These are phyloP conservation scores for Linaria vulgaris DNA, from an alignment of 257 asterid species.

Conservation along the genomic window DNA sequence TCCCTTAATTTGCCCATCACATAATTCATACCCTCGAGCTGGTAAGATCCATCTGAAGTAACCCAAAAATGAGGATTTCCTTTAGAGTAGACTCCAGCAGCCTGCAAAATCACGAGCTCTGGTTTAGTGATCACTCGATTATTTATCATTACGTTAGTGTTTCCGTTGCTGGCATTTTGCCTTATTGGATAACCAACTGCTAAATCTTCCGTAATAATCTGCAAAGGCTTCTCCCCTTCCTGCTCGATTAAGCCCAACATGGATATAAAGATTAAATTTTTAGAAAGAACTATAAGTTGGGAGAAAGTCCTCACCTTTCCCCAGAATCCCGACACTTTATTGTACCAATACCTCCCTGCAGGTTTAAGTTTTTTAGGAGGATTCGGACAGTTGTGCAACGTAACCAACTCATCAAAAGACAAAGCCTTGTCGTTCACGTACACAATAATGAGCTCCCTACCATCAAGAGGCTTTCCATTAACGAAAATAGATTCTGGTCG, in stretches of 20 bases:
- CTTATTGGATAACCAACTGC: slow-evolving; percentile 49
- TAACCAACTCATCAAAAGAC: slow-evolving; percentile 52
- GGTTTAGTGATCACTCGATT: slow-evolving; percentile 66
- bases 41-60: slow-evolving; percentile 46
- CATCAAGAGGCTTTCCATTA: too few relatives aligned
- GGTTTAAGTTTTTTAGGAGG: slow-evolving; percentile 91
- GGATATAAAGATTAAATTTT: background rate
- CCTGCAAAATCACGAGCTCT: slow-evolving; percentile 62
- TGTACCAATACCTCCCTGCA: slow-evolving; percentile 92
- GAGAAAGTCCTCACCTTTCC: slow-evolving; percentile 65
- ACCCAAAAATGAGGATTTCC: slow-evolving; percentile 51
- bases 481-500: too few relatives aligned
- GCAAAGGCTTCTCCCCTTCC: slow-evolving; percentile 86
- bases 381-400: slow-evolving; percentile 57
- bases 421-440: slow-evolving; percentile 57
- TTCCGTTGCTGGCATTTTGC: slow-evolving; percentile 75
- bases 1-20: slow-evolving; percentile 83
- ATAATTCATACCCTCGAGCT: slow-evolving; percentile 54
- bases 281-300: background rate
- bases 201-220: slow-evolving; percentile 64
- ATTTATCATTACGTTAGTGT: slow-evolving; percentile 62
- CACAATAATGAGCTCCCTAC: too few relatives aligned
- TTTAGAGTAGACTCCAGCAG: slow-evolving; percentile 47
- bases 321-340: slow-evolving; percentile 85
- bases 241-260: slow-evolving; percentile 35